Evolutionary conservation across 2,329 filamentous ascomycete species (phyloP), one percentile per base, ranked within the genome.

Genomic region (Phaeosphaeriaceae sp.): DNA sequence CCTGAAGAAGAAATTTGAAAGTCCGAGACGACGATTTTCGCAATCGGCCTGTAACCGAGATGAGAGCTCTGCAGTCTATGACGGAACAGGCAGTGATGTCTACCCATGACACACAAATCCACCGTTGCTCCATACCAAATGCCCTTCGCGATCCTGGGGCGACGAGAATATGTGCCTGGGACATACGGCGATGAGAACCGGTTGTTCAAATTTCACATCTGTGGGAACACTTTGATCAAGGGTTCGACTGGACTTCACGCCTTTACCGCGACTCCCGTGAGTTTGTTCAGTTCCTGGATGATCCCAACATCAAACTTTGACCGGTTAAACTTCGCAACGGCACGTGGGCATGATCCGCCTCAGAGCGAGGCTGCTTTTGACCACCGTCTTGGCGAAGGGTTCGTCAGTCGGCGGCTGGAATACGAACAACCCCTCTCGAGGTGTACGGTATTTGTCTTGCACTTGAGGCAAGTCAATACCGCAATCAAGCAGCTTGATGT

Each of bases 321-420:
- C 55, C 51, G 59, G 57, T 51, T 64, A 63, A 61, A 57, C 33
- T 55, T 48, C 37, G 42, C 40, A 46, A 42, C 38, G 54, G 56
- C 59, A 65, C 55, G 57, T 61, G 56, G 55, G 50, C 47, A 35
- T 52, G 48, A 60, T 53, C 56, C 52, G 48, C 58, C 46, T 58
- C 32, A 18, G 56, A 60, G 54, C 51, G 49, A 58, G 41, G 17
- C 28, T 39, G 34, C 44, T 55, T 44, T 43, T 46, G 30, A 13
- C 20, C 30, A 52, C 38, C 37, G 48, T 50, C 53, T 48, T 56
- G 35, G 48, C 37, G 36, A 18, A 46, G 12, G 35, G 40, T 36
- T 49, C 44, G 35, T 40, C 42, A 29, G 46, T 51, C 46, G 51
- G 43, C 34, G 34, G 26, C 34, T 18, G 29, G 46, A 23, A 32